Evolutionary conservation across 2,329 filamentous ascomycete genomes (phyloP).

Genomic region (Venturia aucupariae): DNA sequence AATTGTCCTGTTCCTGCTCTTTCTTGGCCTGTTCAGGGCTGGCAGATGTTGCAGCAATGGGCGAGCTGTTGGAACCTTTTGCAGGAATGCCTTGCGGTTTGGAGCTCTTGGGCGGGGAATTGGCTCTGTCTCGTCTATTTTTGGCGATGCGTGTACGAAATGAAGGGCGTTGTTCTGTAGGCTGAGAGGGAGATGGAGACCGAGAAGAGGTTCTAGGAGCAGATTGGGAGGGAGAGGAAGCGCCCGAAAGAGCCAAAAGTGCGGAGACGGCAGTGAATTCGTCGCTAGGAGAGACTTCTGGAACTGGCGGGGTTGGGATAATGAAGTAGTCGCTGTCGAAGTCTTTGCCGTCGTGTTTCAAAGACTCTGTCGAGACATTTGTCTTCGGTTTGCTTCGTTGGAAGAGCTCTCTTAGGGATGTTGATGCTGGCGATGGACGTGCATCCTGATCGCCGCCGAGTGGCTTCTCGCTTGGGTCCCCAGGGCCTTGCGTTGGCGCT

Average conservation of each 20-base stretch:
- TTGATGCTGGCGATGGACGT: background rate
- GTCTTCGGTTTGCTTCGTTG: background rate
- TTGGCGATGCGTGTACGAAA: background rate
- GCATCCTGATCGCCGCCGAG: slow-evolving; percentile 4
- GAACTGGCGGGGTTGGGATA: background rate
- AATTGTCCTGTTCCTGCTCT: background rate
- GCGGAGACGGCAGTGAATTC: background rate
- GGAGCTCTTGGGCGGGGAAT: background rate
- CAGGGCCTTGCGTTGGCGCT: background rate
- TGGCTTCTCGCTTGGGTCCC: background rate
- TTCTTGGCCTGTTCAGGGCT: background rate
- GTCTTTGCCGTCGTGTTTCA: background rate
- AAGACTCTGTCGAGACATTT: background rate
- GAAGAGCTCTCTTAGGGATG: background rate
- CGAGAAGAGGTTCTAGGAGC: background rate
- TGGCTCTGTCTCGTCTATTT: background rate
- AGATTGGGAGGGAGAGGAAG: background rate
- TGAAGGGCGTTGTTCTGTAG: background rate
- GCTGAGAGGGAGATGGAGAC: background rate
- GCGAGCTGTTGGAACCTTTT: background rate
- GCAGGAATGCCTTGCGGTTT: background rate
- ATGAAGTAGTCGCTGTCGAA: background rate
- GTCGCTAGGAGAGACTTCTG: background rate
- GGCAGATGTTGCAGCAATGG: background rate
- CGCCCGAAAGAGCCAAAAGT: background rate